phyloP scores from a whole-genome alignment of 2,329 filamentous ascomycete species.

The Verruconis gallopava region DNA sequence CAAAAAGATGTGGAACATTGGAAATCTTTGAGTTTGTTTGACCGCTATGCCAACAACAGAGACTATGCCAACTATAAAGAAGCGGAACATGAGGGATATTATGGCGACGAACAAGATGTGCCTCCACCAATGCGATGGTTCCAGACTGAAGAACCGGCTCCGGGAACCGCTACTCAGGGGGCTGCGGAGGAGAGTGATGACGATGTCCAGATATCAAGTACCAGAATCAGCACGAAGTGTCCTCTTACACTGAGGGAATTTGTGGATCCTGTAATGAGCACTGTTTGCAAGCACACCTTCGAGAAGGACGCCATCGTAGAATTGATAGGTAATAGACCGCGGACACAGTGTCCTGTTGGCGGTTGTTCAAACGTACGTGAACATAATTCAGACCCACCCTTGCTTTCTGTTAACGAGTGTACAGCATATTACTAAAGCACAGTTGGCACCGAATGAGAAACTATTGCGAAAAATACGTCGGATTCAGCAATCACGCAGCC shows the following conservation, averaged over 20 bases:
- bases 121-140: slow-evolving; percentile 52
- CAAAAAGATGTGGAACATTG: slow-evolving; percentile 32
- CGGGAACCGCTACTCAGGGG: slow-evolving; percentile 25
- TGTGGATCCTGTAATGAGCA: slow-evolving; percentile 67
- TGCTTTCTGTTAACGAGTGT: slow-evolving; percentile 2
- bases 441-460: slow-evolving; percentile 20
- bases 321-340: slow-evolving; percentile 26
- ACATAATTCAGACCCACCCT: no score
- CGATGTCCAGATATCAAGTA: slow-evolving; percentile 53
- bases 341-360: slow-evolving; percentile 12
- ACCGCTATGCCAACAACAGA: slow-evolving; percentile 45
- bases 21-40: slow-evolving; percentile 23
- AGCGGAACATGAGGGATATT: slow-evolving; percentile 47
- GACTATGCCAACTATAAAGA: slow-evolving; percentile 48
- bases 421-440: slow-evolving; percentile 14
- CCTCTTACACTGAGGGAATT: slow-evolving; percentile 52
- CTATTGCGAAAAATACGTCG: slow-evolving; percentile 25
- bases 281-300: slow-evolving; percentile 61
- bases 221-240: slow-evolving; percentile 54
- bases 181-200: slow-evolving; percentile 46
- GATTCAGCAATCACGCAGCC: slow-evolving; percentile 19
- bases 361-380: not conserved
- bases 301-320: slow-evolving; percentile 51
- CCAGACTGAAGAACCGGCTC: slow-evolving; percentile 32
- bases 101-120: slow-evolving; percentile 39